Base-by-base conservation (phyloP, 2,329 filamentous ascomycete species). In the Ascochyta clinopodiicola region DNA sequence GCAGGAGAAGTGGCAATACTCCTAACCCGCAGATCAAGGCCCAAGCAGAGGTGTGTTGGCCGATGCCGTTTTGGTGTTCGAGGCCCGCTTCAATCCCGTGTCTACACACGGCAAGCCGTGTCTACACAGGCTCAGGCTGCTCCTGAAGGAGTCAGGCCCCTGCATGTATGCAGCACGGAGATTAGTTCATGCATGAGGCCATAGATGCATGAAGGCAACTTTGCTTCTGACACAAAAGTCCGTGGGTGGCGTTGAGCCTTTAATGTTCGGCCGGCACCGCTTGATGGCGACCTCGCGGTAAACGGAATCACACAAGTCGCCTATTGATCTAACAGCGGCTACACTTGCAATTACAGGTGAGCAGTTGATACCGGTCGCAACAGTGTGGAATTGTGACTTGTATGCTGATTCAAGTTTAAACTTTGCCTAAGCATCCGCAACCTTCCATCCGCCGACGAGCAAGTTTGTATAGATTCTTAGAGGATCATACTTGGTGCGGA, bases 401-500 rank as follows among this genome's bases (percentile, higher is more conserved):
- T 10, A 31, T 35, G 10, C n/a, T 17, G 15, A 17, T 17, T 35
- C 32, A 6, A 17, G 4, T 3, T 22, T 22, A 3, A 5, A 19
- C 34, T 22, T 22, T 4, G 21, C 40, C n/a, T 32, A 49, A 40
- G 50, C 56, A 17, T 63, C n/a, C 0, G 42, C 56, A 1, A 68
- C 59, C 27, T 68, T 67, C 57, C 61, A 69, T 1, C 64, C 66
- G 15, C 64, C 64, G 15, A 60, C 58, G 52, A 68, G 61, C 15
- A 69, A 29, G 15, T 67, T 48, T 1, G 65, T 66, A 19, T 71
- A 74, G 0, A 70, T 53, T 25, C 60, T 64, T 1, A 59, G 49
- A 2, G 69, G 69, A 47, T 76, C 73, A 32, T 73, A 74, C 52
- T 68, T 66, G 2, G 52, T 45, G 37, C 73, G 70, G 39, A 75